Conservation (phyloP, 2,329 filamentous ascomycete genomes). For the Aspergillus pseudotamarii region DNA sequence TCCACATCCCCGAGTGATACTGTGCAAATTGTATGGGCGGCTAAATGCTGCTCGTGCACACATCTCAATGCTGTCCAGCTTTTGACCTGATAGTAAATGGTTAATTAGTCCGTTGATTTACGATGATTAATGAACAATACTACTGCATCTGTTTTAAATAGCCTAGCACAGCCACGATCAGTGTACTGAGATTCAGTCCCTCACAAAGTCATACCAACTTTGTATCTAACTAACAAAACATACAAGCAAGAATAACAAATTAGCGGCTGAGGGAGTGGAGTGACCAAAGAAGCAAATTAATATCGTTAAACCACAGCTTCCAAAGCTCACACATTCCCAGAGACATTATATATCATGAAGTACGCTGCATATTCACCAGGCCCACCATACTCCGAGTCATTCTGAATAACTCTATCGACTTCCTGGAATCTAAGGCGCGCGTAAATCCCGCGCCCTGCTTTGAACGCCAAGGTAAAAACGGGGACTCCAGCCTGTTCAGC, state of each 20-base stretch:
- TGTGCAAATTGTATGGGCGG: neutral
- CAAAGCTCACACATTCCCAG: neutral
- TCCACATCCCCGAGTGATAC: neutral
- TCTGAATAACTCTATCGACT: neutral
- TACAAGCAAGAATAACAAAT: neutral
- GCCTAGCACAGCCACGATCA: neutral
- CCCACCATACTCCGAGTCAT: neutral
- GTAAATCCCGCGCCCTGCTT: neutral
- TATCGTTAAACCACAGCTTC: neutral
- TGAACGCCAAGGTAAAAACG: neutral
- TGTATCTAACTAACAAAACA: neutral
- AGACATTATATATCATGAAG: neutral
- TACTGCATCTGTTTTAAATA: neutral
- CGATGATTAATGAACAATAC: neutral
- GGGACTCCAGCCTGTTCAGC: neutral
- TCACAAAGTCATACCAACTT: neutral
- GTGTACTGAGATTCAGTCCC: neutral
- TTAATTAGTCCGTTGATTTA: neutral
- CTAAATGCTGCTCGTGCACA: neutral
- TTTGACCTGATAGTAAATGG: neutral
- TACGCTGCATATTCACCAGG: neutral
- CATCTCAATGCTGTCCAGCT: too few relatives aligned
- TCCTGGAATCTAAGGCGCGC: neutral
- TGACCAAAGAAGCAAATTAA: neutral
- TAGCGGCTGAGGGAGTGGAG: fast-evolving